phyloP scores from a whole-genome alignment of 371 early-diverging fungal genomes.

The Zychaea mexicana region DNA sequence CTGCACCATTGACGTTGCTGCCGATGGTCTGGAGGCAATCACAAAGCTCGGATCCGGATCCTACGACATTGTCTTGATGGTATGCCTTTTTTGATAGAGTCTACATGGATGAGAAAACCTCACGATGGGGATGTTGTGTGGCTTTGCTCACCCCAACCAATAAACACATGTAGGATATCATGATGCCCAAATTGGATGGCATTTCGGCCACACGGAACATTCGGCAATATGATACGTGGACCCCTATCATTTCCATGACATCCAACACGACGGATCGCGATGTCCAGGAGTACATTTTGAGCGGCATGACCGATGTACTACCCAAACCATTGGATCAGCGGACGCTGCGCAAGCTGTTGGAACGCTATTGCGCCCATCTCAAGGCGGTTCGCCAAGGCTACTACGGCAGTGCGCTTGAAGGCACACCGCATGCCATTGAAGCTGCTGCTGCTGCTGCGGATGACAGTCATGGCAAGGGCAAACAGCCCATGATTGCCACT shows the following conservation, averaged over 20 bases:
- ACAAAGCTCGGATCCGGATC: conserved; percentile 57
- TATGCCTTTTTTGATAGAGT: too few species aligned
- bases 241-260: conserved; percentile 84
- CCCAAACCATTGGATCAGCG: conserved; percentile 71
- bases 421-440: background rate
- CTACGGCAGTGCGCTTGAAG: conserved; percentile 5
- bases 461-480: background rate
- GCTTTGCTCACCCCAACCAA: too few species aligned
- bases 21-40: conserved; percentile 76
- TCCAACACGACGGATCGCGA: conserved; percentile 67
- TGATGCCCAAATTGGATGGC: conserved; percentile 80
- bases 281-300: conserved; percentile 63
- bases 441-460: background rate
- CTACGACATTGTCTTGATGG: conserved; percentile 82
- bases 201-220: conserved; percentile 74
- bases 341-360: conserved; percentile 42
- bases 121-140: too few species aligned
- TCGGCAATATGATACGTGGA: conserved; percentile 69
- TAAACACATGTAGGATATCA: conserved; percentile 62
- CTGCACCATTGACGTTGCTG: conserved; percentile 74
- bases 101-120: too few species aligned
- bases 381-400: conserved; percentile 24
- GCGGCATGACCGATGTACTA: conserved; percentile 83
- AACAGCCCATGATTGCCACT: background rate
- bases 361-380: conserved; percentile 57